Base-by-base conservation (phyloP, 2,329 filamentous ascomycete genomes). In the Colletotrichum brevisporum region DNA sequence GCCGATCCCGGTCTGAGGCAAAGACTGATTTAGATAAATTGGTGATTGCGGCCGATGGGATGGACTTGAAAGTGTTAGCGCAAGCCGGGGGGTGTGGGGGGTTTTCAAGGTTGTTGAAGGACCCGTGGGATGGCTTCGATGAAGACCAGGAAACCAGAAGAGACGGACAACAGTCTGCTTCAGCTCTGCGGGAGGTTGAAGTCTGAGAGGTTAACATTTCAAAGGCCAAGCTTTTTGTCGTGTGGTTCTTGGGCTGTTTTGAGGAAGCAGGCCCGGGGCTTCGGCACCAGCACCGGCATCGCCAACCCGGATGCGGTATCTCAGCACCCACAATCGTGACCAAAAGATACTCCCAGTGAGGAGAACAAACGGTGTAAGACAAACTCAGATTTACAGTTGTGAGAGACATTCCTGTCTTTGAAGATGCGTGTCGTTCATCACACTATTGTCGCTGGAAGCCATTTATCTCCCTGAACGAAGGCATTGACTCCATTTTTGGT, bases 1-100 rank as follows among this genome's bases (percentile, higher is more conserved):
- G 13, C 92, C 92, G 69, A 95, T 90, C 93, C 92, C 94, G 26
- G 39, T n/a, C 36, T 45, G 50, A 62, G 21, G 36, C 16, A 8
- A 21, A 6, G 16, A 21, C 12, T 18, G 9, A 13, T 21, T 15
- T 18, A 3, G 39, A 27, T 18, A 61, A 18, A 8, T n/a, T n/a
- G n/a, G 13, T 43, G 41, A n/a, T n/a, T 43, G 48, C 58, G 21
- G n/a, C 24, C 26, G 12, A 36, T 10, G 36, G 36, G 18, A 55
- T 5, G 36, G 47, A 13, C 8, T 39, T 2, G 36, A 13, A 39
- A 39, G 36, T 13, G 8, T 39, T 39, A 13, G 36, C 36, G 13
- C 13, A 13, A 13, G 41, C 41, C 41, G 41, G 16, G 41, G 6
- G 41, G 41, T 43, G 41, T 43, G 41, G 41, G 41, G 41, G 41